Conservation (phyloP, 2,329 filamentous ascomycete genomes). For the Aspergillus neoniger region DNA sequence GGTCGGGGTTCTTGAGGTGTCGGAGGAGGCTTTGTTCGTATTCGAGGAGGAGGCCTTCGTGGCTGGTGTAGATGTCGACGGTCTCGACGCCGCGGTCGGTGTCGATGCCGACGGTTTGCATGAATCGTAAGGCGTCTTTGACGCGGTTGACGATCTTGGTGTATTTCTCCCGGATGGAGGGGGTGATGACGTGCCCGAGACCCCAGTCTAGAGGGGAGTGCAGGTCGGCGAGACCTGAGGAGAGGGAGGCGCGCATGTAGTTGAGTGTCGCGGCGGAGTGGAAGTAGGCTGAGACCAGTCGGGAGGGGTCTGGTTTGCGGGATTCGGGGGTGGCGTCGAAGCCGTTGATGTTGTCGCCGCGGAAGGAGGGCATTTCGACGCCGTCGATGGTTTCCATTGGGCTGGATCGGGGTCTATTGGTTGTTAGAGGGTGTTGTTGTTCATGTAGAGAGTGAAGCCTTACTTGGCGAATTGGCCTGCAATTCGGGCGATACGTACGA, state of each 20-base stretch:
- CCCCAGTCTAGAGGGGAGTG: constrained; percentile 94
- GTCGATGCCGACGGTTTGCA: constrained; percentile 88
- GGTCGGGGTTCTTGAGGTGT: constrained; percentile 66
- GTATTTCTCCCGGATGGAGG: constrained; percentile 82
- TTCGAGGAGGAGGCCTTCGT: constrained; percentile 90
- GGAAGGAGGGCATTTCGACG: constrained; percentile 81
- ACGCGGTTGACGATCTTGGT: constrained; percentile 80
- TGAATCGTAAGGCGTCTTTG: constrained; percentile 88
- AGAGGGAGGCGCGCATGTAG: constrained; percentile 80
- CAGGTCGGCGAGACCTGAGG: constrained; percentile 88
- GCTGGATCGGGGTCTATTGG: constrained; percentile 70
- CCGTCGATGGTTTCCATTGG: constrained; percentile 81
- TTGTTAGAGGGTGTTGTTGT: neutral
- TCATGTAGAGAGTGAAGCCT: constrained; percentile 4
- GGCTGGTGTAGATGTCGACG: constrained; percentile 91
- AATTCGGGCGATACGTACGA: constrained; percentile 93
- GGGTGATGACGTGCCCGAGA: constrained; percentile 85
- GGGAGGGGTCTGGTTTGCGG: constrained; percentile 75
- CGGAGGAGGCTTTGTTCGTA: constrained; percentile 90
- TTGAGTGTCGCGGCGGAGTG: constrained; percentile 94
- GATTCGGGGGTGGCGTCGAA: constrained; percentile 67
- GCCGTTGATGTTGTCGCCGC: constrained; percentile 94
- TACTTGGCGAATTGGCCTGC: constrained; percentile 94
- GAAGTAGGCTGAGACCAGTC: constrained; percentile 90
- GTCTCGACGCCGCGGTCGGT: constrained; percentile 82